These are phyloP conservation scores for Cucumis cinereus DNA, from an alignment of 306 rosid species.

Conservation along the genomic window DNA sequence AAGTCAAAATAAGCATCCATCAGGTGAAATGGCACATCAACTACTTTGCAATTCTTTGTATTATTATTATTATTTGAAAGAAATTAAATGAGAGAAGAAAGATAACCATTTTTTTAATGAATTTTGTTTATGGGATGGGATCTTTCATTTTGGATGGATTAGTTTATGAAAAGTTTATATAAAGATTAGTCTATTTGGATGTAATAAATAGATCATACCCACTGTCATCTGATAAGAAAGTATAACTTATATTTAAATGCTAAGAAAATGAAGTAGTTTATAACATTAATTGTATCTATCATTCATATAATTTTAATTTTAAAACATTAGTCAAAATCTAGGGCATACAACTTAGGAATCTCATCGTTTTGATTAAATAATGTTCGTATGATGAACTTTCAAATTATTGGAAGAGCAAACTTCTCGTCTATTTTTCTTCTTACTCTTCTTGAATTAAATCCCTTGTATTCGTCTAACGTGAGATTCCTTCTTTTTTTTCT, in stretches of 20 bases:
- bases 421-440: too few relatives aligned
- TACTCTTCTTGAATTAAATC: too few relatives aligned
- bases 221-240: neutral
- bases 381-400: too few relatives aligned
- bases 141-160: neutral
- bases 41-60: neutral
- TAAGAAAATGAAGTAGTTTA: neutral
- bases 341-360: neutral
- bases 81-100: neutral
- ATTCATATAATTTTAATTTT: neutral
- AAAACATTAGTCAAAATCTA: neutral
- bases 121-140: neutral
- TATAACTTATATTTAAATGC: neutral
- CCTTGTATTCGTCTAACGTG: too few relatives aligned
- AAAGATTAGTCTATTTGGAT: neutral
- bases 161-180: neutral
- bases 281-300: neutral
- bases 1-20: constrained; percentile 1
- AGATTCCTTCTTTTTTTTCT: too few relatives aligned
- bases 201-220: neutral
- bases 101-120: neutral
- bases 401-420: too few relatives aligned
- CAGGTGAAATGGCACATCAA: constrained; percentile 12
- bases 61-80: neutral
- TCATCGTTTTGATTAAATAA: neutral